Evolutionary conservation across 2,329 filamentous ascomycete species (phyloP), one percentile per base, ranked within the genome.

Genomic region (Trichoderma gracile): DNA sequence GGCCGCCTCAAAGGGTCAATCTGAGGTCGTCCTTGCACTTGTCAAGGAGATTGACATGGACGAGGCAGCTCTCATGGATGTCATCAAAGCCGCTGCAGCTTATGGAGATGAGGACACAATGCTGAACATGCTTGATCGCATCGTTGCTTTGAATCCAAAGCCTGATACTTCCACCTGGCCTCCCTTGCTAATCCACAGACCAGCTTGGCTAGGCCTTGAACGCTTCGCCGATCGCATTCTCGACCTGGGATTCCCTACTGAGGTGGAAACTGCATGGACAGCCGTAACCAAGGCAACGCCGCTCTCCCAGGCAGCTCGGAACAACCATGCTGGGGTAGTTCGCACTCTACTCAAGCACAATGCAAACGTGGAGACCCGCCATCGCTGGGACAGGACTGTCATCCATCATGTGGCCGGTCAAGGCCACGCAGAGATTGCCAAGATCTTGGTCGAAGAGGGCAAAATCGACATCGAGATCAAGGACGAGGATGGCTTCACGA

Each of bases 151-250:
- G 1, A 46, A 38, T 10, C 30, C 58, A 12, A 53, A 23, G 8
- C 54, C 50, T 6, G 38, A 65, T 42, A 40, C 46, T 40, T 19
- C 52, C 6, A 15, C 50, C 15, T 66, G 65, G 65, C 63, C 65
- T 9, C 56, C 63, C 2, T 10, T 52, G 8, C 38, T 65, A 10
- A 46, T 67, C 30, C 53, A 65, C 42, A 42, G 65, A 38, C 52
- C 65, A 6, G 54, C 62, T 7, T 67, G 65, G 65, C 38, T 67
- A 10, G 62, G 62, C 8, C 52, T 67, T 4, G 62, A 65, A 21
- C 49, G 57, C n/a, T 65, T 67, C 3, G 63, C 62, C 9, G 65
- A 65, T 15, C 53, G 56, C 19, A 65, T 67, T 14, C 63, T 67
- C 25, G 21, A 52, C 5, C 19, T 67, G 12, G 65, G 65, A 3